phyloP scores from a whole-genome alignment of 768 basidiomycete genomes.

The Ephemerocybe angulata region DNA sequence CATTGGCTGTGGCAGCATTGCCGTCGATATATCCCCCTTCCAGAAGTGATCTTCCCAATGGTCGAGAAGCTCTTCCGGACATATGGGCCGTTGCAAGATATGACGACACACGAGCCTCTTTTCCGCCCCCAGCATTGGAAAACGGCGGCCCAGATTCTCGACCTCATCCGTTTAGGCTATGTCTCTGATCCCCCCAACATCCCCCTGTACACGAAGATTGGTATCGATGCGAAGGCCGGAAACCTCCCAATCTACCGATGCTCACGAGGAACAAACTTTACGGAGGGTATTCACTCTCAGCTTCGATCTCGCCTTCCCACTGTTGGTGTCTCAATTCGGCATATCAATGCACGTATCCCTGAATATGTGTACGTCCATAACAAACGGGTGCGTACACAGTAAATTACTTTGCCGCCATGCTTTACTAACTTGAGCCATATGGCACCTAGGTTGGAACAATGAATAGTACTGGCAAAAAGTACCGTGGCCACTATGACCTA shows the following conservation, averaged over 20 bases:
- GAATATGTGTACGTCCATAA: conserved; percentile 27
- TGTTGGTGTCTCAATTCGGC: conserved; percentile 20
- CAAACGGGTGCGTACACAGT: conserved; percentile 20
- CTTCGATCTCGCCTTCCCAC: conserved; percentile 18
- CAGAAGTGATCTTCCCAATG: conserved; percentile 23
- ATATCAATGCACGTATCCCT: conserved; percentile 18
- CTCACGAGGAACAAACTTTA: conserved; percentile 28
- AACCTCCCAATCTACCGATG: conserved; percentile 25
- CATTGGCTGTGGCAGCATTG: conserved; percentile 25
- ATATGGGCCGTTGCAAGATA: conserved; percentile 33
- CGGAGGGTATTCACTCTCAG: conserved; percentile 34
- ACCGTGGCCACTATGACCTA: conserved; percentile 1
- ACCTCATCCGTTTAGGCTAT: conserved; percentile 21
- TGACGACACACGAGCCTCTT: conserved; percentile 22
- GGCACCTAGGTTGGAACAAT: background rate
- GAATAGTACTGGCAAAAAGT: conserved; percentile 1
- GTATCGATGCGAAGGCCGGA: conserved; percentile 16
- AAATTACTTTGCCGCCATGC: background rate
- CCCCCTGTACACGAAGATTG: conserved; percentile 17
- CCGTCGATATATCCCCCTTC: conserved; percentile 27
- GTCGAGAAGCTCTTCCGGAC: conserved; percentile 25
- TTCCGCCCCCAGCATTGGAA: conserved; percentile 30
- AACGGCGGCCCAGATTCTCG: conserved; percentile 24
- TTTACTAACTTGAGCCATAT: background rate
- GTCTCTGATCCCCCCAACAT: conserved; percentile 31